Evolutionary conservation across 2,329 filamentous ascomycete species (phyloP).

Genomic region (Fusarium nygamai): DNA sequence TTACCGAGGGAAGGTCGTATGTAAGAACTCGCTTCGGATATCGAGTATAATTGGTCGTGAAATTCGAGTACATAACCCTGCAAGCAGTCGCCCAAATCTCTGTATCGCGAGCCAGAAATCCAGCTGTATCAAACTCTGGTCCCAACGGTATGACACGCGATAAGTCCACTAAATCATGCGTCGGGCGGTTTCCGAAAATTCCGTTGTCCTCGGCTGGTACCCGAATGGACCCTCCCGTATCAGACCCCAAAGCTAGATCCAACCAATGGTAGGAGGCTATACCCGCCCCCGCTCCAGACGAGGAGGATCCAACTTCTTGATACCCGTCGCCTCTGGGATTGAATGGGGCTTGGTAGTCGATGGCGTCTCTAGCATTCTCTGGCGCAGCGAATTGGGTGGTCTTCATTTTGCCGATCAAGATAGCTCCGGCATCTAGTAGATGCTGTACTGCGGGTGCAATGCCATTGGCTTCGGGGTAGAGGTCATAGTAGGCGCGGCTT

Average conservation of each 20-base stretch:
- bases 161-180: neutral
- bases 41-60: accelerated
- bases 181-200: neutral
- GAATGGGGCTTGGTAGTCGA: neutral
- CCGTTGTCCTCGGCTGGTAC: neutral
- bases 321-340: neutral
- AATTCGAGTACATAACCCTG: neutral
- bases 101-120: neutral
- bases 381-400: neutral
- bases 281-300: neutral
- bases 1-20: neutral
- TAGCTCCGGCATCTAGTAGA: neutral
- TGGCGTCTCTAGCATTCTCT: neutral
- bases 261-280: neutral
- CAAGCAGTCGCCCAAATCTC: neutral
- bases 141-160: neutral
- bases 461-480: neutral
- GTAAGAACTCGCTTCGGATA: neutral
- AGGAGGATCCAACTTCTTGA: neutral
- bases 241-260: neutral
- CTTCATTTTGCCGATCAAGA: neutral
- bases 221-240: neutral
- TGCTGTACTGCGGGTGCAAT: neutral
- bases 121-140: neutral
- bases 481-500: neutral